Percentiles rank a stretch among this genome's conserved stretches.
Conservation (phyloP, 202 grass and related monocot species). For the Alloteropsis angusta region DNA sequence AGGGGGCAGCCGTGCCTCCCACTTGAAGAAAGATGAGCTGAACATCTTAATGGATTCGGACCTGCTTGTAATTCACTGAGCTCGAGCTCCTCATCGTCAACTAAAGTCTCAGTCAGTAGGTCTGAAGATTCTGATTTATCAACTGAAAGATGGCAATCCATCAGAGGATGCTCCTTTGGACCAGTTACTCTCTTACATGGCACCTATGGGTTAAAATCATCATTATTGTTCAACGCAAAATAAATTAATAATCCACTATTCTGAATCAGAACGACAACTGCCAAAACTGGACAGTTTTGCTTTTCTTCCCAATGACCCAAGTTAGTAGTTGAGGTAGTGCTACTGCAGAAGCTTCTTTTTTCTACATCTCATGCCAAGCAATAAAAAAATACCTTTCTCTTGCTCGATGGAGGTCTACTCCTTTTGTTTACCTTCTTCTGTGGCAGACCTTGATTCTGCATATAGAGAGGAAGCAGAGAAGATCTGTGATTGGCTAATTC, state of each 20-base stretch:
- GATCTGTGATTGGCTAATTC: constrained; percentile 9
- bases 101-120: constrained; percentile 42
- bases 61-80: constrained; percentile 88
- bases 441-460: constrained; percentile 45
- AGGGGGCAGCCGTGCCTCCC: constrained; percentile 76
- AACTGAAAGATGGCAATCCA: constrained; percentile 70
- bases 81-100: constrained; percentile 96
- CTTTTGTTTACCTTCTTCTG: constrained; percentile 53
- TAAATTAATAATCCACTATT: not conserved
- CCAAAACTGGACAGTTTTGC: not conserved
- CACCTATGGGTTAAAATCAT: constrained; percentile 33
- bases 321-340: not conserved
- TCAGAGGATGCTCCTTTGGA: constrained; percentile 35
- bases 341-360: constrained; percentile 7
- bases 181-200: constrained; percentile 38
- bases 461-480: constrained; percentile 14
- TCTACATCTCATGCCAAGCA: not conserved
- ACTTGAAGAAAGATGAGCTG: constrained; percentile 86
- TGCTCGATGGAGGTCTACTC: constrained; percentile 34
- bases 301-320: not conserved
- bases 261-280: not conserved
- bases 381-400: constrained; percentile 55
- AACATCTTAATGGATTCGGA: constrained; percentile 87
- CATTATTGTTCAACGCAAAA: not conserved
- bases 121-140: constrained; percentile 49